Conservation (phyloP, 1,139 yeast species). For the Suhomyces wounanorum region DNA sequence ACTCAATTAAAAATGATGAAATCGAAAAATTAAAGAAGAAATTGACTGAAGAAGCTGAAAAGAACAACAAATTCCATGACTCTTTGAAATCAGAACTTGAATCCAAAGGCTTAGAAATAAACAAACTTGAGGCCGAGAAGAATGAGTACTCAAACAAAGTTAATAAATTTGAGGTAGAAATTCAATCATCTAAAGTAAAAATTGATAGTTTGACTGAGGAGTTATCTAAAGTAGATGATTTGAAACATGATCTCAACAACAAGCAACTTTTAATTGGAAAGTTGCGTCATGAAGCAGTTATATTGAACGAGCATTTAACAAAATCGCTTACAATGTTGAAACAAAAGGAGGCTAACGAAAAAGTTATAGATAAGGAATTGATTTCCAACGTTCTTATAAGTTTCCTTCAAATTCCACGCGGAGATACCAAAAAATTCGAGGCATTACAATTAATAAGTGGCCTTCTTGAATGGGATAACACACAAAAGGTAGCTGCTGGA, state of each 20-base stretch:
- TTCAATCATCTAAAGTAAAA: conserved; percentile 17
- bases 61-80: conserved; percentile 13
- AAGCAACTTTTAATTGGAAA: conserved; percentile 85
- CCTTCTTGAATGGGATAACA: conserved; percentile 85
- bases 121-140: conserved; percentile 2
- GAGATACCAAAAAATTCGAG: conserved; percentile 92
- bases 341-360: conserved; percentile 63
- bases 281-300: conserved; percentile 93
- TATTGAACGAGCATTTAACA: conserved; percentile 88
- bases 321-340: conserved; percentile 81
- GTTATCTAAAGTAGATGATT: conserved; percentile 17
- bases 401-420: conserved; percentile 84
- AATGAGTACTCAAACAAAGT: conserved; percentile 3
- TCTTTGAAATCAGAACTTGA: not conserved
- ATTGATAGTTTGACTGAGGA: conserved; percentile 7
- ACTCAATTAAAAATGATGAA: conserved; percentile 9
- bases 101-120: conserved; percentile 13
- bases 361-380: conserved; percentile 82
- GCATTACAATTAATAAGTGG: conserved; percentile 83
- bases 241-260: conserved; percentile 52
- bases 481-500: conserved; percentile 81
- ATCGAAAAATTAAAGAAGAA: conserved; percentile 12
- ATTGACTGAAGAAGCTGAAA: conserved; percentile 4
- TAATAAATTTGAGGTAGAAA: conserved; percentile 19
- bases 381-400: conserved; percentile 84